Percentiles rank a stretch among this genome's conserved stretches.
phyloP scores from a whole-genome alignment of 2,329 filamentous ascomycete species.

The Alternaria sp. region DNA sequence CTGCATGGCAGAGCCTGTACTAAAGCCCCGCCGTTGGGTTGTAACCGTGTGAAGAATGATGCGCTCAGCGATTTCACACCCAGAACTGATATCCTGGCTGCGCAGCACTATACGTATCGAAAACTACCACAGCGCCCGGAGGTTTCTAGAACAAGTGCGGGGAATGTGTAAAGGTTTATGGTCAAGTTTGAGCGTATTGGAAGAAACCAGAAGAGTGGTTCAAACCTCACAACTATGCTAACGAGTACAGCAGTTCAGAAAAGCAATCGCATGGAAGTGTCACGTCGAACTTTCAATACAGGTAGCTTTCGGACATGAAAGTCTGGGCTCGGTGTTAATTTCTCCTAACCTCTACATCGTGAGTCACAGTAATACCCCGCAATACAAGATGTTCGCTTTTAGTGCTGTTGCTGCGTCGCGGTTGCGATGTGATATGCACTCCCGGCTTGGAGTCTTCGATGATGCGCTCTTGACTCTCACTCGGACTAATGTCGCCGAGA shows the following conservation, averaged over 20 bases:
- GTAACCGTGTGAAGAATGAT: too few species aligned
- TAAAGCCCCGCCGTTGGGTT: background rate
- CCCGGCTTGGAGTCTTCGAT: constrained; percentile 8
- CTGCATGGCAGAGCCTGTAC: background rate
- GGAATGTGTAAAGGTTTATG: too few species aligned
- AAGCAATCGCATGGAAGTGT: too few species aligned
- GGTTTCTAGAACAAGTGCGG: background rate
- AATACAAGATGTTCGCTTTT: constrained; percentile 11
- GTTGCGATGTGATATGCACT: constrained; percentile 6
- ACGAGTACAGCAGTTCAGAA: too few species aligned
- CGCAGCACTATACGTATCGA: background rate
- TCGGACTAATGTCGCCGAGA: constrained; percentile 18
- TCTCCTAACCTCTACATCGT: constrained; percentile 18
- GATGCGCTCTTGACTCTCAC: constrained; percentile 25
- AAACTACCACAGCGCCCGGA: background rate
- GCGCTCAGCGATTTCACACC: background rate
- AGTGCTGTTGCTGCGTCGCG: constrained; percentile 2
- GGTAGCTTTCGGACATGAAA: background rate
- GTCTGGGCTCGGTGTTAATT: background rate
- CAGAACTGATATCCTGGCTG: background rate
- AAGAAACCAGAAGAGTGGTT: too few species aligned
- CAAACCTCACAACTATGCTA: too few species aligned
- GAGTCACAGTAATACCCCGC: constrained; percentile 18
- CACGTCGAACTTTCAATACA: too few species aligned
- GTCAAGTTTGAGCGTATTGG: too few species aligned